phyloP scores from a whole-genome alignment of 495 filamentous ascomycete species.

The Aspergillus sclerotiicarbonarius region DNA sequence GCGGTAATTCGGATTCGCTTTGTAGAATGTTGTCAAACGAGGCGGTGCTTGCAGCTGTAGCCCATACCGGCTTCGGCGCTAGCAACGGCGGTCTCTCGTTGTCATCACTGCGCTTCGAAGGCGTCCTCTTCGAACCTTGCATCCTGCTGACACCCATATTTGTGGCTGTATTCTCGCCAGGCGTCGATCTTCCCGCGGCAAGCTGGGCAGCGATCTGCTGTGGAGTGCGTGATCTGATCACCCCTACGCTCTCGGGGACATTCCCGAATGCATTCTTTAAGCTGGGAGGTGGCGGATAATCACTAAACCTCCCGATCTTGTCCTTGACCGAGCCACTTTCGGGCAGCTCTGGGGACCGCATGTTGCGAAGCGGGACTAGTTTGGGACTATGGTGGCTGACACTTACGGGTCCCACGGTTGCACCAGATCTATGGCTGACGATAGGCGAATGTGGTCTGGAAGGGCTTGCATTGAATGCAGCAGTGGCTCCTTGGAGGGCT shows the following conservation, averaged over 20 bases:
- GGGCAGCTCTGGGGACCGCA: constrained; percentile 29
- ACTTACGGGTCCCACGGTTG: constrained; percentile 4
- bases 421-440: constrained; percentile 14
- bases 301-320: constrained; percentile 39
- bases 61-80: constrained; percentile 14
- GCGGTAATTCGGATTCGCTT: neutral
- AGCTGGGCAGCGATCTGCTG: constrained; percentile 40
- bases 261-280: constrained; percentile 9
- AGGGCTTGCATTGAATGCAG: constrained; percentile 33
- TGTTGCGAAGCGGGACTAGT: constrained; percentile 10
- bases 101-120: neutral
- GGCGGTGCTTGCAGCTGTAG: neutral
- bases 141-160: constrained; percentile 1
- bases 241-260: constrained; percentile 11
- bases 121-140: neutral
- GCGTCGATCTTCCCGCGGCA: constrained; percentile 30
- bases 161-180: constrained; percentile 10
- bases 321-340: constrained; percentile 43
- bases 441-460: constrained; percentile 19
- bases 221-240: constrained; percentile 22
- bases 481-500: constrained; percentile 39
- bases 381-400: constrained; percentile 21
- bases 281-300: constrained; percentile 18
- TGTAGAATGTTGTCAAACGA: constrained; percentile 6
- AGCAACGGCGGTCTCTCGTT: constrained; percentile 6